Percentiles rank a stretch among this genome's conserved stretches.
Conservation (phyloP, 495 filamentous ascomycete genomes). For the Amorphotheca resinae region DNA sequence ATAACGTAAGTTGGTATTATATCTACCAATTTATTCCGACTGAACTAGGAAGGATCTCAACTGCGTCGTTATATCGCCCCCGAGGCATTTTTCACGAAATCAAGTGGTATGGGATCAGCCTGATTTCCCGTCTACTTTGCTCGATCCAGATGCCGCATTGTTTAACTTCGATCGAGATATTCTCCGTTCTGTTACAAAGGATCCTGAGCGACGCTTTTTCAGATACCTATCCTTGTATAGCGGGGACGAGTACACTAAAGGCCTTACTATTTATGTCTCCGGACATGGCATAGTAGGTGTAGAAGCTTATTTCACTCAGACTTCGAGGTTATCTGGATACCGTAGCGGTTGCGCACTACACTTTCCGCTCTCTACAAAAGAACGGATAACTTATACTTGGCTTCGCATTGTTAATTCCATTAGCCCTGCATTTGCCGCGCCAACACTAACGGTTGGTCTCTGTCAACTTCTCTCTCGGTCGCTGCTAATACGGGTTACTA, state of each 20-base stretch:
- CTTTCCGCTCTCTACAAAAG: constrained; percentile 1
- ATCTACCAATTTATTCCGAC: background rate
- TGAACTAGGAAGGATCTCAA: constrained; percentile 7
- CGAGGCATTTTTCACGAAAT: background rate
- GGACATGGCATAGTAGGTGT: constrained; percentile 2
- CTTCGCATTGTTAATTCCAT: constrained; percentile 7
- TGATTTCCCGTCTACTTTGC: constrained; percentile 2
- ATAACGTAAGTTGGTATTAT: constrained; percentile 9
- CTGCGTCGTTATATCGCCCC: constrained; percentile 2
- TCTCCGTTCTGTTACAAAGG: background rate
- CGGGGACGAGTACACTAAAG: constrained; percentile 2
- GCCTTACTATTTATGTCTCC: constrained; percentile 8
- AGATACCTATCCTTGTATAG: constrained; percentile 10
- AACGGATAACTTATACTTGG: constrained; percentile 9
- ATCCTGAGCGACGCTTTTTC: constrained; percentile 6
- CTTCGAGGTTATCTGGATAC: constrained; percentile 1
- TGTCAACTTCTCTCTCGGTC: background rate
- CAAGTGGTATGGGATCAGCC: constrained; percentile 9
- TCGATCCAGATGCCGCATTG: constrained; percentile 5
- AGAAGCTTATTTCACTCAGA: constrained; percentile 6
- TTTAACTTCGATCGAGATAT: constrained; percentile 10
- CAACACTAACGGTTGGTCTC: constrained; percentile 1
- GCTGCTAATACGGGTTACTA: constrained; percentile 2
- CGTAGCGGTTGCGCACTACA: constrained; percentile 3
- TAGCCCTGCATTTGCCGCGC: constrained; percentile 1